These are phyloP conservation scores for Selaginella moellendorffii DNA, from an alignment of 75 land plant genomes.

Conservation along the genomic window DNA sequence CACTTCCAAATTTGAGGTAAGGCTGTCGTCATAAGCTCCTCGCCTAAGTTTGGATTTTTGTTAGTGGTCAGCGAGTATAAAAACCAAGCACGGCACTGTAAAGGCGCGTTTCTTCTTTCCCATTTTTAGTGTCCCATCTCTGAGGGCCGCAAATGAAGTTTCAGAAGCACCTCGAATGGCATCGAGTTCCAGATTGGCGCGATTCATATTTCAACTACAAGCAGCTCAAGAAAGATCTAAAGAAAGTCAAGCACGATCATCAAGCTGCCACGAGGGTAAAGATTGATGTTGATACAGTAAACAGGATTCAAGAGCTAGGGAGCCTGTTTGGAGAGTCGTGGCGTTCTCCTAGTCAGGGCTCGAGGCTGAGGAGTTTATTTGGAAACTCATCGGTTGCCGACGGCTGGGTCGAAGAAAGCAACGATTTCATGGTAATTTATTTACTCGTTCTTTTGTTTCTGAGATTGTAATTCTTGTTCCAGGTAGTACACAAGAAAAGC, in stretches of 20 bases:
- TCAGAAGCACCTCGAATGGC: constrained; percentile 78
- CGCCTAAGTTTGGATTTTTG: no score
- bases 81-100: no score
- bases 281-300: background rate
- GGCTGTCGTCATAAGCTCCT: no score
- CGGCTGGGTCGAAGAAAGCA: background rate
- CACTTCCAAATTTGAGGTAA: no score
- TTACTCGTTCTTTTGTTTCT: constrained; percentile 11
- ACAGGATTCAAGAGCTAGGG: background rate
- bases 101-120: no score
- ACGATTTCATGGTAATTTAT: background rate
- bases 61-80: no score
- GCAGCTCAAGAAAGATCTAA: constrained; percentile 69
- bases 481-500: constrained; percentile 12
- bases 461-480: background rate
- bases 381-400: background rate
- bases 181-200: constrained; percentile 89
- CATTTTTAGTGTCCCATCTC: no score
- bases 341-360: no score
- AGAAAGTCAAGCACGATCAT: constrained; percentile 40
- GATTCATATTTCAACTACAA: constrained; percentile 72
- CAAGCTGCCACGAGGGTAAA: background rate
- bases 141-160: constrained; percentile 87
- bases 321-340: background rate
- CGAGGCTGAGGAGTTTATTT: constrained; percentile 8